Percentiles rank a stretch among this genome's conserved stretches.
These are phyloP conservation scores for Fraxinus pennsylvanica DNA, from an alignment of 257 asterid species.

Conservation along the genomic window DNA sequence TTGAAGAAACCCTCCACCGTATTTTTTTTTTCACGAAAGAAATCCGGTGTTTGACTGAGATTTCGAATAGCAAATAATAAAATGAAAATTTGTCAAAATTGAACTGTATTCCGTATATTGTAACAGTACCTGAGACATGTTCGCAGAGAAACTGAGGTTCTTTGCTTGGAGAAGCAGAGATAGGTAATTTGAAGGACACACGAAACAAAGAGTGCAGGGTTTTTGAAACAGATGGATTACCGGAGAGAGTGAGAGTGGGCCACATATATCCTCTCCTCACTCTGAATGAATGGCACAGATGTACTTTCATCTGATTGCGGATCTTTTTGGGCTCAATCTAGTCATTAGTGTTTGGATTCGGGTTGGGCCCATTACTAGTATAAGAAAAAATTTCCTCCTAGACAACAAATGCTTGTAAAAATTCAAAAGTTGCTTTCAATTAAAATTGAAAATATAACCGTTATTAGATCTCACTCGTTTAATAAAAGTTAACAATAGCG, in stretches of 20 bases:
- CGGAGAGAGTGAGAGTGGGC: conserved; percentile 34
- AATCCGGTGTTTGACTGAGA: too few species aligned
- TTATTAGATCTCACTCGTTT: too few species aligned
- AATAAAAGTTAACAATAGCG: too few species aligned
- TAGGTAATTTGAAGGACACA: not conserved
- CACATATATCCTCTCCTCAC: conserved; percentile 43
- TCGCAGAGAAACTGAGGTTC: conserved; percentile 27
- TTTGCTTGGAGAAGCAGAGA: conserved; percentile 31
- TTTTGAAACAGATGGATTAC: conserved; percentile 19
- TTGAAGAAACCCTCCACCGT: too few species aligned
- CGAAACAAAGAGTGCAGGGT: conserved; percentile 16
- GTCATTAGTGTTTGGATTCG: not conserved
- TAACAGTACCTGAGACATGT: conserved; percentile 47
- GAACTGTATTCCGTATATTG: not conserved
- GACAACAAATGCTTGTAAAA: too few species aligned
- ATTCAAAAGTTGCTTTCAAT: too few species aligned
- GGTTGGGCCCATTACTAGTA: conserved; percentile 18
- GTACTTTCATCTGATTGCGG: conserved; percentile 32
- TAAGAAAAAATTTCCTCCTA: too few species aligned
- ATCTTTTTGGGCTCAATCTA: conserved; percentile 11
- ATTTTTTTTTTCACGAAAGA: too few species aligned
- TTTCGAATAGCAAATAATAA: not conserved
- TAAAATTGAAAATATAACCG: too few species aligned
- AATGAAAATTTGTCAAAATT: not conserved
- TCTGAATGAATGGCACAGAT: conserved; percentile 44